Percentiles rank a stretch among this genome's conserved stretches.
These are phyloP conservation scores for Platanus orientalis DNA, from an alignment of 164 flowering plant genomes.

Conservation along the genomic window DNA sequence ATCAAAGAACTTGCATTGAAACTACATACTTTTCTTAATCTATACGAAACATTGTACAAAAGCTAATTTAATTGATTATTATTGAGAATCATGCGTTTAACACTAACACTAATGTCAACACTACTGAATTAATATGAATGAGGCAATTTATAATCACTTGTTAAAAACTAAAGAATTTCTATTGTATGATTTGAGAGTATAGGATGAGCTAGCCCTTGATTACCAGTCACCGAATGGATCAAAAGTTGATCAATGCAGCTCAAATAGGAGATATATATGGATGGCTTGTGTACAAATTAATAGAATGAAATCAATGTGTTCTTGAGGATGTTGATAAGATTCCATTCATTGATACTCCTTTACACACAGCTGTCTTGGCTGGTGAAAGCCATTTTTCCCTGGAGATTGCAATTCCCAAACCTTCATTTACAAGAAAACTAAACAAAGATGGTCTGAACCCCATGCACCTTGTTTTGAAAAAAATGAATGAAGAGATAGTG, in stretches of 20 bases:
- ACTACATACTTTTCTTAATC: too few species aligned
- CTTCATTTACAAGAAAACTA: not conserved
- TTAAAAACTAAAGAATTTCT: too few species aligned
- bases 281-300: not conserved
- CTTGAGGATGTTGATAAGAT: not conserved
- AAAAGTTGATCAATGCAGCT: not conserved
- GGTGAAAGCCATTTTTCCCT: not conserved
- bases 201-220: too few species aligned
- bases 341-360: not conserved
- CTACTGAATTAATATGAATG: too few species aligned
- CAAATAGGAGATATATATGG: not conserved
- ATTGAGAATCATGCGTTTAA: too few species aligned
- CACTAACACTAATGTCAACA: too few species aligned
- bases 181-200: too few species aligned
- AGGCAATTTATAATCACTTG: too few species aligned
- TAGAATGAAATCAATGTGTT: not conserved
- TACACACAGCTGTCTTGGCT: not conserved
- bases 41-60: too few species aligned
- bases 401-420: not conserved
- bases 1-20: too few species aligned
- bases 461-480: not conserved
- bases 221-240: too few species aligned
- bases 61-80: too few species aligned
- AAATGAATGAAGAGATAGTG: not conserved
- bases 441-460: conserved; percentile 1